Base-by-base conservation (phyloP, 139 green algal species). In the Axilococcus clingmanii region DNA sequence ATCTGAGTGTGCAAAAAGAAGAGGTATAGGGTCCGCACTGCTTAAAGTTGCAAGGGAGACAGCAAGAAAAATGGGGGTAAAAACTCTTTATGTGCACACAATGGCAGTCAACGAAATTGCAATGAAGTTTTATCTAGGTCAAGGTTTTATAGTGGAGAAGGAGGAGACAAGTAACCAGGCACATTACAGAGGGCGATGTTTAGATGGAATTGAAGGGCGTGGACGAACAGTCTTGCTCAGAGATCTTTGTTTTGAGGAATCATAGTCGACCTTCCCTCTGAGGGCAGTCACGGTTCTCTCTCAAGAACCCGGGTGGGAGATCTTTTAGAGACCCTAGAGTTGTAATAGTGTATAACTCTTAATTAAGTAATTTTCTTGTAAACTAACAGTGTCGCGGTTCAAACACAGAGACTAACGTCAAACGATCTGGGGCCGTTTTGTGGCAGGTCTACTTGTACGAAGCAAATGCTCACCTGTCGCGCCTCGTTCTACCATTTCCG, bases 171-270 rank as follows among this genome's bases (percentile, higher is more conserved):
- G 30, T 24, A 75, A 78, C 40, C 29, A 61, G 36, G 72, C 72
- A 40, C 68, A 80, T 44, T 70, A 78, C 45, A 47, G 72, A 7
- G 71, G 71, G 3, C 52, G 59, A 38, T 79, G 71, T 43, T 47
- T 79, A 23, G 71, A 79, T 42, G 71, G 71, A 22, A 65, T 79
- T 14, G 68, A 77, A 51, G 71, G 71, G 1, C 32, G 54, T 5
- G 71, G 71, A 3, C 59, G 71, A 41, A 74, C 67, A 2, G 23
- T 78, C 16, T 57, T 79, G 25, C 33, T 79, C 37, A 25, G 66
- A 4, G 62, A 70, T 40, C 47, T n/a, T n/a, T n/a, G n/a, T n/a
- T n/a, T n/a, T n/a, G n/a, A n/a, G n/a, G n/a, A n/a, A n/a, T n/a
- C n/a, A n/a, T n/a, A n/a, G n/a, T n/a, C n/a, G n/a, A n/a, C n/a